Conservation (phyloP, 345 rosid species). For the Salix caprea region DNA sequence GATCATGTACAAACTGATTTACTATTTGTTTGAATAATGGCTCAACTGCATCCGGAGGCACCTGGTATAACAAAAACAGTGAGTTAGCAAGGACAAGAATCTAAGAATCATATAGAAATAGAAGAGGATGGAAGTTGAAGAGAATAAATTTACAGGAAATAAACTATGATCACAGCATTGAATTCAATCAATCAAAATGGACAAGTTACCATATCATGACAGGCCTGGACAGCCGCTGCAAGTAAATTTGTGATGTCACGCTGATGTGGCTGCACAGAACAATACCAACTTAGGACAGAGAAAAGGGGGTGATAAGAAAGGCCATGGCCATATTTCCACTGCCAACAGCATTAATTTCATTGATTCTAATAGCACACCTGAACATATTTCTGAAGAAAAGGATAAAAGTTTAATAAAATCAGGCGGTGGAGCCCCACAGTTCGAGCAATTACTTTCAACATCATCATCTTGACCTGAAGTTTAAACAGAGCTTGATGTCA, state of each 20-base stretch:
- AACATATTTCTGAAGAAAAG: conserved; percentile 74
- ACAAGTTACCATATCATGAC: conserved; percentile 87
- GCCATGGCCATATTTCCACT: neutral
- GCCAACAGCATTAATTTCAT: neutral
- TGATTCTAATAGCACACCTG: conserved; percentile 45
- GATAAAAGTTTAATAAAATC: conserved; percentile 66
- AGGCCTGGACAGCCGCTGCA: conserved; percentile 93
- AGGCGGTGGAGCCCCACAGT: conserved; percentile 86
- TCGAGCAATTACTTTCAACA: conserved; percentile 84
- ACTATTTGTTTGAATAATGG: conserved; percentile 89
- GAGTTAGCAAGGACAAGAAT: neutral
- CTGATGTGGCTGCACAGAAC: conserved; percentile 76
- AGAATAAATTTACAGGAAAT: neutral
- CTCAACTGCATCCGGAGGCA: conserved; percentile 98
- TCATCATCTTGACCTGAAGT: conserved; percentile 85
- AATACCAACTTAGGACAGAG: neutral
- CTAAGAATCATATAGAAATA: neutral
- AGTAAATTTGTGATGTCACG: conserved; percentile 84
- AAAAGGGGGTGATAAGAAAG: neutral
- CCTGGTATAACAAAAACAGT: conserved; percentile 39
- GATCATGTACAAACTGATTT: conserved; percentile 88
- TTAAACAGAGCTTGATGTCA: neutral
- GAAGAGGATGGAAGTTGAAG: neutral
- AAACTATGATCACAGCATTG: neutral
- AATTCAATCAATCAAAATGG: conserved; percentile 2